Conservation (phyloP, 768 basidiomycete genomes). For the Mycena polygramma region DNA sequence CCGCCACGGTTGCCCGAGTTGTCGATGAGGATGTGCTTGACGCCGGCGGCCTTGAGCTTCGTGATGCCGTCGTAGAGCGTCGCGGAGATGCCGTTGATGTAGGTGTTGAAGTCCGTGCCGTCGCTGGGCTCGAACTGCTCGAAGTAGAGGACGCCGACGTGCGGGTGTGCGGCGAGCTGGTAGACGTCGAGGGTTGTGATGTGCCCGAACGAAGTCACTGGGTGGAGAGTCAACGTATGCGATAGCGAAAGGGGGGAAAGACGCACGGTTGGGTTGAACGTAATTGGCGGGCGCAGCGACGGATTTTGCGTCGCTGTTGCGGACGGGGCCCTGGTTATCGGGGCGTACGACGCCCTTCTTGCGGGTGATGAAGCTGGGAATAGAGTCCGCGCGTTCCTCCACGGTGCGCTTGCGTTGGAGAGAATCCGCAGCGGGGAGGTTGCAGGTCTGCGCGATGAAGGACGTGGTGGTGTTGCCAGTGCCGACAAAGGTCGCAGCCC, state of each 20-base stretch:
- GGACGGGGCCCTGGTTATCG: slow-evolving; percentile 25
- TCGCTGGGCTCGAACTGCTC: slow-evolving; percentile 30
- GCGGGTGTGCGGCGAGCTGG: slow-evolving; percentile 26
- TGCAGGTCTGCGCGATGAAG: slow-evolving; percentile 35
- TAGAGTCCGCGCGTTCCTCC: background rate
- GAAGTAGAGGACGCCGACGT: slow-evolving; percentile 32
- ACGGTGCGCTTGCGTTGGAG: slow-evolving; percentile 6
- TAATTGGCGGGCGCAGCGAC: slow-evolving; percentile 1
- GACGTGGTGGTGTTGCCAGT: slow-evolving; percentile 30
- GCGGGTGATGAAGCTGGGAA: slow-evolving; percentile 11
- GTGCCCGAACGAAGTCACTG: slow-evolving; percentile 31
- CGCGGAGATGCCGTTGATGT: slow-evolving; percentile 21
- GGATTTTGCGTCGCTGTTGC: background rate
- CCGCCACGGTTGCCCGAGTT: slow-evolving; percentile 34
- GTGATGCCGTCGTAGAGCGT: slow-evolving; percentile 24
- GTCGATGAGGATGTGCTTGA: slow-evolving; percentile 28
- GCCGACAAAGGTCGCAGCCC: slow-evolving; percentile 36
- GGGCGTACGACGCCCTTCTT: slow-evolving; percentile 28
- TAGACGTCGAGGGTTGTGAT: slow-evolving; percentile 29
- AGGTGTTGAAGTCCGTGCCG: slow-evolving; percentile 23
- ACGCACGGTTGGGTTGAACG: slow-evolving; percentile 30
- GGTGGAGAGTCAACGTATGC: background rate
- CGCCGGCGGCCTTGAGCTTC: slow-evolving; percentile 20
- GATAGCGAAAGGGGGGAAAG: background rate
- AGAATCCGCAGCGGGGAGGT: background rate